Percentiles rank a stretch among this genome's conserved stretches.
These are phyloP conservation scores for Suaeda aralocaspica DNA, from an alignment of 148 eudicot genomes.

Conservation along the genomic window DNA sequence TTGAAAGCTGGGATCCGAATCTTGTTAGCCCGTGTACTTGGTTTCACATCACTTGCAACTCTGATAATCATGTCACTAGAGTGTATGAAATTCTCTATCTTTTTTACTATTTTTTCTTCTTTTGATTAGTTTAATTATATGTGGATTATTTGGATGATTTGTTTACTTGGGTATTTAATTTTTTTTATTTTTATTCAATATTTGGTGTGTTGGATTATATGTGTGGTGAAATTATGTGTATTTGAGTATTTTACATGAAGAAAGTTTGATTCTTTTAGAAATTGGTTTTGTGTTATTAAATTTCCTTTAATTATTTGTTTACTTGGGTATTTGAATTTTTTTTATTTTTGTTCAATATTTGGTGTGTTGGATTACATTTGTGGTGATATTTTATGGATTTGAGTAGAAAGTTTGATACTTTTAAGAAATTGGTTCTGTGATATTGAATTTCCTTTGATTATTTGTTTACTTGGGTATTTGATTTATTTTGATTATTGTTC, in stretches of 20 bases:
- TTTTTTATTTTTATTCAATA: not conserved
- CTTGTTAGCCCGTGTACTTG: constrained; percentile 88
- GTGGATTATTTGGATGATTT: not conserved
- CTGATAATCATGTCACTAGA: constrained; percentile 59
- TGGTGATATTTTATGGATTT: no score
- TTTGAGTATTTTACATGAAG: not conserved
- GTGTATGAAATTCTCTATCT: constrained; percentile 36
- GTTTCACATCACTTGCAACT: constrained; percentile 82
- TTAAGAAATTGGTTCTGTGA: no score
- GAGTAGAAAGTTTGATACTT: no score
- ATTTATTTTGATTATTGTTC: no score
- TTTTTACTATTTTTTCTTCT: constrained; percentile 4
- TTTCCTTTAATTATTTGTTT: no score
- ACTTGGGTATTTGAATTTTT: no score
- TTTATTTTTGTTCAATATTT: no score
- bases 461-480: no score
- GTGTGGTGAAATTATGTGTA: not conserved
- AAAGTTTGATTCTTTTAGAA: not conserved
- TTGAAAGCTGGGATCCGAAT: constrained; percentile 80
- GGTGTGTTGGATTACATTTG: no score
- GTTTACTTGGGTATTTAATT: not conserved
- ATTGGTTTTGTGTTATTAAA: no score
- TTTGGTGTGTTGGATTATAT: not conserved
- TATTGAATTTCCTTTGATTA: no score
- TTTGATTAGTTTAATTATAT: not conserved